Evolutionary conservation across 768 basidiomycete genomes (phyloP).

Genomic region (Tylopilus subfusipes): DNA sequence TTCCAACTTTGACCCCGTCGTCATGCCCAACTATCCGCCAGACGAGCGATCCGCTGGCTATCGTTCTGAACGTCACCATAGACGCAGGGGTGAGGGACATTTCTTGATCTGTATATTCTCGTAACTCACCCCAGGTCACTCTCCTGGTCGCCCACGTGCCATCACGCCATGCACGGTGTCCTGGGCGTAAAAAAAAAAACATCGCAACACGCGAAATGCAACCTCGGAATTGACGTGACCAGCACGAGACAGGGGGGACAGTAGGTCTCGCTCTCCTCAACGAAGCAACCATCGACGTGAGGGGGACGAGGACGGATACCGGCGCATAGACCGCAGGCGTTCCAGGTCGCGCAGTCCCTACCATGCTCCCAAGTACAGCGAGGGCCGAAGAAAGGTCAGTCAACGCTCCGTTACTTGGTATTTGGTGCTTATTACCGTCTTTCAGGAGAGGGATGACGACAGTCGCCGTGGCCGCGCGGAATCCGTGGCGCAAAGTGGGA

Average conservation of each 20-base stretch:
- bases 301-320: slow-evolving; percentile 5
- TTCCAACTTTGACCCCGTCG: neutral
- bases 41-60: slow-evolving; percentile 5
- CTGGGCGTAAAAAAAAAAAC: slow-evolving; percentile 12
- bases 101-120: neutral
- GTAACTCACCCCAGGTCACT: slow-evolving; percentile 21
- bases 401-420: neutral
- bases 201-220: slow-evolving; percentile 2
- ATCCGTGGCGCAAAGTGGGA: slow-evolving; percentile 1
- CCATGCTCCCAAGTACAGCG: slow-evolving; percentile 1
- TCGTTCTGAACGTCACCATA: slow-evolving; percentile 9
- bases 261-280: slow-evolving; percentile 27
- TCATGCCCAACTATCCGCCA: slow-evolving; percentile 14
- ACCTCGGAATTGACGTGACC: neutral
- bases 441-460: slow-evolving; percentile 14
- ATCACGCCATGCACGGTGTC: slow-evolving; percentile 6
- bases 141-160: slow-evolving; percentile 26
- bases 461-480: slow-evolving; percentile 1
- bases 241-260: slow-evolving; percentile 21
- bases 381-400: slow-evolving; percentile 9
- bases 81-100: slow-evolving; percentile 25
- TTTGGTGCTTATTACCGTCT: neutral
- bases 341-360: slow-evolving; percentile 25
- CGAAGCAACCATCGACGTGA: slow-evolving; percentile 8
- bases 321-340: slow-evolving; percentile 9